Percentiles rank a stretch among this genome's conserved stretches.
Evolutionary conservation across 1,284 basidiomycete genomes (phyloP).

Genomic region (Moniliella sp.): DNA sequence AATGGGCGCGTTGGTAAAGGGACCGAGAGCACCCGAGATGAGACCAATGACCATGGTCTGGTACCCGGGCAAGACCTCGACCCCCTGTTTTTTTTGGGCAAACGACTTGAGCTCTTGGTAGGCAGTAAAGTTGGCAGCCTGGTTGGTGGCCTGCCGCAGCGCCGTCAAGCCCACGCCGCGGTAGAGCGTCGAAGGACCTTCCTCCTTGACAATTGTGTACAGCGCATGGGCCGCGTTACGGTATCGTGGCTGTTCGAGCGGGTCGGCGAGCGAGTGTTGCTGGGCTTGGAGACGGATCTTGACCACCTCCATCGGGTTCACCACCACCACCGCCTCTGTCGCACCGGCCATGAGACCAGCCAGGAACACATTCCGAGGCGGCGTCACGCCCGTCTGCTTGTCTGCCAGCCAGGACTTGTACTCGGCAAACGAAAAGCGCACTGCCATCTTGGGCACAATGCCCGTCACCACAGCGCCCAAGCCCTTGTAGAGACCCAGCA

Average conservation of each 20-base stretch:
- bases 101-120: conserved; percentile 86
- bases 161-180: conserved; percentile 78
- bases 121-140: conserved; percentile 92
- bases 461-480: conserved; percentile 77
- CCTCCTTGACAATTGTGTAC: conserved; percentile 81
- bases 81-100: conserved; percentile 49
- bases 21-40: conserved; percentile 88
- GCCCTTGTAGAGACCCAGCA: conserved; percentile 89
- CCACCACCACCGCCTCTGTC: conserved; percentile 66
- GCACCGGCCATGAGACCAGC: conserved; percentile 82
- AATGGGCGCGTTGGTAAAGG: conserved; percentile 82
- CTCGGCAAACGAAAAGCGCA: conserved; percentile 86
- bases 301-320: conserved; percentile 97
- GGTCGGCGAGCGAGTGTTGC: conserved; percentile 88
- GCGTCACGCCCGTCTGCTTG: conserved; percentile 53
- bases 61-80: conserved; percentile 53
- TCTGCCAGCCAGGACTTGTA: conserved; percentile 71
- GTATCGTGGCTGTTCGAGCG: conserved; percentile 75
- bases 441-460: conserved; percentile 98
- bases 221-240: conserved; percentile 89
- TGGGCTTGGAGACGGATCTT: conserved; percentile 98
- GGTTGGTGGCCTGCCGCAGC: conserved; percentile 87
- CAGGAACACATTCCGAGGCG: conserved; percentile 53
- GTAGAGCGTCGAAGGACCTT: conserved; percentile 61
- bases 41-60: conserved; percentile 71